Evolutionary conservation across 2,329 filamentous ascomycete genomes (phyloP).

Genomic region (Aspergillus neoniger): DNA sequence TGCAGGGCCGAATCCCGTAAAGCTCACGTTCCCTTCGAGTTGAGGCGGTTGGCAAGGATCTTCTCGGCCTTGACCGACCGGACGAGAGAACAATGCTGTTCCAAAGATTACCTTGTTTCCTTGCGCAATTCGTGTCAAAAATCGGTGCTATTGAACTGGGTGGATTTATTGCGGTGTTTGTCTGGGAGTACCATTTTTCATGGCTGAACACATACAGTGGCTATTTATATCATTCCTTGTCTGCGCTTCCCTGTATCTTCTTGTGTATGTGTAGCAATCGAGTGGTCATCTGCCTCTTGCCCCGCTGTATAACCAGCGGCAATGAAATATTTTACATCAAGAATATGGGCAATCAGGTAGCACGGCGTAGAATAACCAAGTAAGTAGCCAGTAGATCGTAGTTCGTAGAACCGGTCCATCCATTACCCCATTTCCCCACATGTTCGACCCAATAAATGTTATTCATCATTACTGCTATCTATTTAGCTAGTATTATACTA

Average conservation of each 20-base stretch:
- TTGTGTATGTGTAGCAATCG: not conserved
- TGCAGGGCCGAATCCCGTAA: too few species aligned
- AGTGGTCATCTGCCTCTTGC: not conserved
- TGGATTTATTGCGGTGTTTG: not conserved
- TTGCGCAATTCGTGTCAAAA: constrained; percentile 4
- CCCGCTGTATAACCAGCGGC: not conserved
- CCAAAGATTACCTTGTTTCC: constrained; percentile 18
- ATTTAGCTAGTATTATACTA: too few species aligned
- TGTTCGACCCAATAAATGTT: too few species aligned
- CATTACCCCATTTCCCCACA: too few species aligned
- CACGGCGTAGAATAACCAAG: too few species aligned
- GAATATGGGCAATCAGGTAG: too few species aligned
- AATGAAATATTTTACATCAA: not conserved
- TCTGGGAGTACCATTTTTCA: not conserved
- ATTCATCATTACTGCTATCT: too few species aligned
- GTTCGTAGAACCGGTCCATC: too few species aligned
- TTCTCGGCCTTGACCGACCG: not conserved
- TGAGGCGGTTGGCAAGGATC: not conserved
- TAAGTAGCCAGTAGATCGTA: too few species aligned
- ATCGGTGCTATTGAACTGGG: not conserved
- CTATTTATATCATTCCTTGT: not conserved
- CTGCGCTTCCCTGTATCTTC: not conserved
- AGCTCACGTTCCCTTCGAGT: too few species aligned
- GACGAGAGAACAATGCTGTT: not conserved
- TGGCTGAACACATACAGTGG: not conserved